Conservation (phyloP, 2,329 filamentous ascomycete species). For the Penicillium sp. region DNA sequence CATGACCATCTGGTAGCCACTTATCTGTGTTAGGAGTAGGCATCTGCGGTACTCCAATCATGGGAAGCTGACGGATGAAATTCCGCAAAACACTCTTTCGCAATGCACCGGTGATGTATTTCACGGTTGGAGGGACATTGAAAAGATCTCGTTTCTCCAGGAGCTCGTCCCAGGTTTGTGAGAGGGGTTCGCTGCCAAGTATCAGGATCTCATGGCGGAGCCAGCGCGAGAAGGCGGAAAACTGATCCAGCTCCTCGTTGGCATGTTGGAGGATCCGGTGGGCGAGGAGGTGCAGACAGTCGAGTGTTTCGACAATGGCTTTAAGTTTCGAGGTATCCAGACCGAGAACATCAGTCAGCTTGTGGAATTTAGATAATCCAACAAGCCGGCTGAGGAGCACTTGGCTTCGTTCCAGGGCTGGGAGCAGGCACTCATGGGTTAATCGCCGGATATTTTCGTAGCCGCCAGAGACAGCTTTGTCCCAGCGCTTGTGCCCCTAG, state of each 20-base stretch:
- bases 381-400: conserved; percentile 81
- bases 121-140: conserved; percentile 70
- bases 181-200: conserved; percentile 64
- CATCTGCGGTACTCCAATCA: conserved; percentile 34
- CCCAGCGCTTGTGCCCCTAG: conserved; percentile 91
- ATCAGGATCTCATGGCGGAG: conserved; percentile 80
- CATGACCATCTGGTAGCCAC: conserved; percentile 42
- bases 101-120: conserved; percentile 75
- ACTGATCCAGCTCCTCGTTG: conserved; percentile 77
- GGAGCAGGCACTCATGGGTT: conserved; percentile 84
- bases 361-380: conserved; percentile 80
- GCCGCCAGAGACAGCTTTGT: conserved; percentile 77
- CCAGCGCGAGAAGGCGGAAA: conserved; percentile 79
- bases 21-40: conserved; percentile 46
- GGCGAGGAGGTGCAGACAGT: conserved; percentile 72
- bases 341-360: conserved; percentile 65
- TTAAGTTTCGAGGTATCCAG: conserved; percentile 66
- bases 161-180: conserved; percentile 66
- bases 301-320: conserved; percentile 65
- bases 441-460: conserved; percentile 76
- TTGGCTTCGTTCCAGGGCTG: conserved; percentile 78
- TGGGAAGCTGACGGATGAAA: conserved; percentile 52
- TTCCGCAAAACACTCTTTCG: conserved; percentile 64
- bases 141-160: conserved; percentile 76
- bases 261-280: conserved; percentile 72